Percentiles rank a stretch among this genome's conserved stretches.
These are phyloP conservation scores for Yarrowia bubula DNA, from an alignment of 805 yeast genomes.

Conservation along the genomic window DNA sequence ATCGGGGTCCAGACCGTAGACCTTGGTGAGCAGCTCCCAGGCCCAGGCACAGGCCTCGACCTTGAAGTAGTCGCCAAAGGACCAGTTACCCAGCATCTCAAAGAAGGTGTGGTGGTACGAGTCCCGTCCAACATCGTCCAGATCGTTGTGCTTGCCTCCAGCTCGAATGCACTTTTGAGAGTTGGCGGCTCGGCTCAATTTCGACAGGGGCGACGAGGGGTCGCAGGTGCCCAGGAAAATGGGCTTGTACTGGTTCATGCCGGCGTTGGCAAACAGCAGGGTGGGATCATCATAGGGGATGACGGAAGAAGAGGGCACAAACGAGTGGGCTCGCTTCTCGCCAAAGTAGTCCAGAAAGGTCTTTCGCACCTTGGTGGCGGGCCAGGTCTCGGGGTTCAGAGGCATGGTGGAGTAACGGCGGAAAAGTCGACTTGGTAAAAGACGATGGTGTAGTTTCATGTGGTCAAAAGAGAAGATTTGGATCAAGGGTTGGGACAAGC, in stretches of 20 bases:
- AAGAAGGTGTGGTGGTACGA: slow-evolving; percentile 98
- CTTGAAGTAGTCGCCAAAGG: slow-evolving; percentile 98
- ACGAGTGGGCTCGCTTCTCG: slow-evolving; percentile 62
- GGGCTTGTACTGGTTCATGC: slow-evolving; percentile 99
- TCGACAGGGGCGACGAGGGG: slow-evolving; percentile 83
- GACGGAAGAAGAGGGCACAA: slow-evolving; percentile 89
- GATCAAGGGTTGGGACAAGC: background rate
- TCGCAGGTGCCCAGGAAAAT: slow-evolving; percentile 96
- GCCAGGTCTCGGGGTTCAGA: slow-evolving; percentile 31
- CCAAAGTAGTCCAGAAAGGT: slow-evolving; percentile 84
- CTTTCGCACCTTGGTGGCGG: slow-evolving; percentile 57
- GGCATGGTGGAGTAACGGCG: slow-evolving; percentile 20
- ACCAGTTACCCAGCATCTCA: slow-evolving; percentile 99
- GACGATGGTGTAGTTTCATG: slow-evolving; percentile 8
- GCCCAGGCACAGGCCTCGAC: slow-evolving; percentile 84
- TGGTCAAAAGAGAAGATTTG: background rate
- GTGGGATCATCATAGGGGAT: slow-evolving; percentile 99
- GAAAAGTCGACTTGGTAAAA: background rate
- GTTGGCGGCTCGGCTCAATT: slow-evolving; percentile 84
- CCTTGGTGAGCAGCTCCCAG: slow-evolving; percentile 87
- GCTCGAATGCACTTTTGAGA: slow-evolving; percentile 99
- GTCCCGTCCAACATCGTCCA: slow-evolving; percentile 98
- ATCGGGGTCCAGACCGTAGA: slow-evolving; percentile 73
- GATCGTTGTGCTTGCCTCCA: slow-evolving; percentile 95
- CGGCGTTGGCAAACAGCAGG: slow-evolving; percentile 93